Base-by-base conservation (phyloP, 179 eudicot genomes). In the Silene noctiflora region DNA sequence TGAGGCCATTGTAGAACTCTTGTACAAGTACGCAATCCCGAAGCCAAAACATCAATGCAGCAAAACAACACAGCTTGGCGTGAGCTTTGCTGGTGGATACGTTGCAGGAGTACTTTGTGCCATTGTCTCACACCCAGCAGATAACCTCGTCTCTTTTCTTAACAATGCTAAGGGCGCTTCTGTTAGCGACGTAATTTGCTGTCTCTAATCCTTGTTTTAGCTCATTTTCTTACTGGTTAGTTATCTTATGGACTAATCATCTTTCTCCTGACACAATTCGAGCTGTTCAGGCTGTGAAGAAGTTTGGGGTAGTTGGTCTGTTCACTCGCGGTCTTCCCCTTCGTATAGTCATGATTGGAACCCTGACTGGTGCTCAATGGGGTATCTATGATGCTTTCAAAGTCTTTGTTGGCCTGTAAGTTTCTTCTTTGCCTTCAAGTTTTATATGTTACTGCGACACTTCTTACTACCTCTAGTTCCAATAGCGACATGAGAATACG, bases 301-400 rank as follows among this genome's bases (percentile, higher is more conserved):
- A 88, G 76, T 80, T 94, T 1, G 98, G 97, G 11, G 21, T 90
- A 70, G 71, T 59, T 84, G 97, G 93, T 77, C 74, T 94, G 62
- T 88, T 81, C 51, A 94, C 97, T 4, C 92, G 96, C 17, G 97
- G 98, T 10, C 97, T 94, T 77, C 98, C 98, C 14, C 91, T 91
- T 72, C 93, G 98, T 73, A 89, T 94, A n/a, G 81, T 94, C 81
- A 91, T 94, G 98, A 84, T 94, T 35, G 97, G 98, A 68, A 86
- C 97, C 20, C 97, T 94, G 21, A 90, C 96, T 7, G 96, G 91
- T 72, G 89, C 89, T 25, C 98, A 94, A 66, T 93, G 97, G 98
- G 87, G 83, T 12, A 89, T 93, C 29, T 93, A 92, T 75, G 97
- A 94, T 80, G 86, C 92, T 48, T 90, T 89, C 86, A 94, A 94